Conservation (phyloP, 2,329 filamentous ascomycete genomes). For the Daldinia sp. region DNA sequence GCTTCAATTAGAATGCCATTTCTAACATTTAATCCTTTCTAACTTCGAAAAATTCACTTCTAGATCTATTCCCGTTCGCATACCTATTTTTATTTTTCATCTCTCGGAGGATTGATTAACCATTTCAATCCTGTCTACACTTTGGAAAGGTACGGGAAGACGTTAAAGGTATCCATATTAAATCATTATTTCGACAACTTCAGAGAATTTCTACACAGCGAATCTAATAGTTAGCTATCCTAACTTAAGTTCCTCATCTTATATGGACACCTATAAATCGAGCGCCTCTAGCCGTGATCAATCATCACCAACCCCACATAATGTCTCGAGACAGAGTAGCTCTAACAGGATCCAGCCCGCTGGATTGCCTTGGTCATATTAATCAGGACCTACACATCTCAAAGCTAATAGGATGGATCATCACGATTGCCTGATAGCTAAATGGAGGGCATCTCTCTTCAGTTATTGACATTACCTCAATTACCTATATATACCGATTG, state of each 20-base stretch:
- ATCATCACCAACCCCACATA: neutral
- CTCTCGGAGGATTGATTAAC: neutral
- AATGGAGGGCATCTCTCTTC: neutral
- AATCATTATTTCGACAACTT: neutral
- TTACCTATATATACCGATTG: neutral
- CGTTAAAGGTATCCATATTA: neutral
- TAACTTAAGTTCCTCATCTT: too few relatives aligned
- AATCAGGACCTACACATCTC: too few relatives aligned
- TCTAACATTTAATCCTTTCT: neutral
- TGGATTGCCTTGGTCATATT: too few relatives aligned
- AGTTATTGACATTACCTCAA: neutral
- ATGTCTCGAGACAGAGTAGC: neutral
- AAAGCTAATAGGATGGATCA: too few relatives aligned
- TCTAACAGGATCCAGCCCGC: too few relatives aligned
- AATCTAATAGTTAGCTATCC: too few relatives aligned
- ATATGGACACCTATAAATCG: too few relatives aligned
- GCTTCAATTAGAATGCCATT: neutral
- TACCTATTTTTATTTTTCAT: neutral
- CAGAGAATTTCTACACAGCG: too few relatives aligned
- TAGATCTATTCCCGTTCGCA: neutral
- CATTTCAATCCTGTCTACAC: too few relatives aligned
- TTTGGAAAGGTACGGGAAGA: too few relatives aligned
- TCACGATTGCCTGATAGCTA: neutral
- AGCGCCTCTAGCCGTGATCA: neutral
- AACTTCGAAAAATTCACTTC: neutral